A percentile compares a stretch with the other conserved stretches of the same genome.
Evolutionary conservation across 805 yeast species (phyloP).

Genomic region (Hanseniaspora pseudoguilliermondii): DNA sequence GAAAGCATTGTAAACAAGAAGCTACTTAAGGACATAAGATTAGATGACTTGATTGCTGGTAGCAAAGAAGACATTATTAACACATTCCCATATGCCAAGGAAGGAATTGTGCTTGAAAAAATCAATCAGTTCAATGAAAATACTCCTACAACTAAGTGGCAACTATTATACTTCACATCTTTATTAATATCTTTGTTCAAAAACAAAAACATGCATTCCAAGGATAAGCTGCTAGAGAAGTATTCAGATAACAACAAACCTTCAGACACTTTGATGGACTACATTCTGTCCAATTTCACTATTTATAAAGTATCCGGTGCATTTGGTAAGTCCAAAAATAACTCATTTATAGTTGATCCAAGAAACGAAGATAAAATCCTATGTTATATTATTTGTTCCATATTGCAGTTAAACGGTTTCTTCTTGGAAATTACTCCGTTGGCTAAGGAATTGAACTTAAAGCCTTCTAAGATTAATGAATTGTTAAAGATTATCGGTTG

Average conservation of each 20-base stretch:
- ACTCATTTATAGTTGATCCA: slow-evolving; percentile 74
- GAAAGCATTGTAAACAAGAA: slow-evolving; percentile 53
- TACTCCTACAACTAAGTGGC: slow-evolving; percentile 44
- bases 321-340: slow-evolving; percentile 62
- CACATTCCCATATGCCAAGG: slow-evolving; percentile 48
- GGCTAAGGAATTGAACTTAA: slow-evolving; percentile 71
- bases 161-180: slow-evolving; percentile 68
- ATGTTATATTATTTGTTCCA: slow-evolving; percentile 59
- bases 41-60: slow-evolving; percentile 48
- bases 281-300: slow-evolving; percentile 60
- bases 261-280: slow-evolving; percentile 61
- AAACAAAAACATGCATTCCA: slow-evolving; percentile 53
- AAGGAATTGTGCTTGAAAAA: slow-evolving; percentile 43
- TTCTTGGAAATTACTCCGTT: slow-evolving; percentile 64
- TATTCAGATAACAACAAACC: slow-evolving; percentile 40
- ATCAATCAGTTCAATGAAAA: slow-evolving; percentile 31
- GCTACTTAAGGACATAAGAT: slow-evolving; percentile 53
- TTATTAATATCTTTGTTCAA: slow-evolving; percentile 67
- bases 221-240: slow-evolving; percentile 44
- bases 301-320: slow-evolving; percentile 43
- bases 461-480: slow-evolving; percentile 56
- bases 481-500: slow-evolving; percentile 79
- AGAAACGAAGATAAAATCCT: slow-evolving; percentile 74
- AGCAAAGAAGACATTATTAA: slow-evolving; percentile 41
- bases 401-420: slow-evolving; percentile 66